Base-by-base conservation (phyloP, 1,284 basidiomycete species). In the Cutaneotrichosporon sp. region DNA sequence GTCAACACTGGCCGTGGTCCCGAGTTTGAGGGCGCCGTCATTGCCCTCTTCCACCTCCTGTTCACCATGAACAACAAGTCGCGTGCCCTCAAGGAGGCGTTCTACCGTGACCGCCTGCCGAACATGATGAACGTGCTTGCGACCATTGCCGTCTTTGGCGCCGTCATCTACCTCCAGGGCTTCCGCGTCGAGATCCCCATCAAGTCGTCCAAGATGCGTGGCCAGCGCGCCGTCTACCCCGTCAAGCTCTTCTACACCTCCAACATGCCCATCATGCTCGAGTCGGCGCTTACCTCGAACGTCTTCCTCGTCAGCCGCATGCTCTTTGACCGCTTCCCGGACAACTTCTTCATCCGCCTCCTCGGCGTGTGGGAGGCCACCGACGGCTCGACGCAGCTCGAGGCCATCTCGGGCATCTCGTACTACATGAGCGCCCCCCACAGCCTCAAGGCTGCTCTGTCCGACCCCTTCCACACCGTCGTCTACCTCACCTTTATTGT, bases 211-310 rank as follows among this genome's bases (percentile, higher is more conserved):
- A 84, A 85, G 62, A 92, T 93, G 86, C 84, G 92, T 60, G 94
- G 96, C 30, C 92, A 97, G 77, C 84, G 91, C 46, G 92, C 89
- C 44, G 84, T 84, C 35, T 98, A 96, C 81, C 94, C 96, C 55
- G 84, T 98, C 79, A 98, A 97, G 80, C 84, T 98, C 42, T 98
- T 98, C 80, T 98, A 98, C 80, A 97, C 94, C 21, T 87, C 84
- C 60, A 98, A 97, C 81, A 97, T 97, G 94, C 93, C 94, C 60
- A 98, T 98, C 81, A 98, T 98, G 94, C 84, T 98, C 62, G 89
- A 97, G 77, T 87, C 84, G 22, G 93, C 94, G 12, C 80, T 97
- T 56, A 93, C 91, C 9, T 88, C 85, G 59, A 97, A 98, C 77
- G 84, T 97, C 23, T 97, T 93, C 79, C 90, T 98, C 74, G 83